Conservation (phyloP, 495 filamentous ascomycete species). For the Penicillium malachiteum region DNA sequence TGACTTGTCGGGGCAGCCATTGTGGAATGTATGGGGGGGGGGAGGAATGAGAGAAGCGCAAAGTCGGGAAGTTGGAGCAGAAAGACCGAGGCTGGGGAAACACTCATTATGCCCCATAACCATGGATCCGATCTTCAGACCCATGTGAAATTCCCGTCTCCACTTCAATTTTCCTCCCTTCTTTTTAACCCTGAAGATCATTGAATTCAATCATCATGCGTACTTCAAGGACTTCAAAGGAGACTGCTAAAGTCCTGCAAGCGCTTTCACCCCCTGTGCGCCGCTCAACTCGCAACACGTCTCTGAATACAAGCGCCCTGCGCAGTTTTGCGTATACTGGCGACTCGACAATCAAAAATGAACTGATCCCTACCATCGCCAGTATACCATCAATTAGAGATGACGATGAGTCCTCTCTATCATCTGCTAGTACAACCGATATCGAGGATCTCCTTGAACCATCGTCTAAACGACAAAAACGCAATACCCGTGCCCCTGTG, state of each 20-base stretch:
- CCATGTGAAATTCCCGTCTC: constrained; percentile 25
- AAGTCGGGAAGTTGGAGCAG: constrained; percentile 2
- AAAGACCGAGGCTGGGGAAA: constrained; percentile 23
- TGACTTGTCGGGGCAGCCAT: constrained; percentile 34
- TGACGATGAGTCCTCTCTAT: constrained; percentile 42
- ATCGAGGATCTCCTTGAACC: constrained; percentile 63
- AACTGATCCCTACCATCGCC: constrained; percentile 12
- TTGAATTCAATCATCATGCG: constrained; percentile 46
- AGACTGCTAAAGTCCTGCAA: constrained; percentile 54
- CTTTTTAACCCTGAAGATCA: neutral
- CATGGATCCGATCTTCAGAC: neutral
- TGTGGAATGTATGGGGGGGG: constrained; percentile 11
- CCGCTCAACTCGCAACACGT: constrained; percentile 36
- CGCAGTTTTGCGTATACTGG: constrained; percentile 31
- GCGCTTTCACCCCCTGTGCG: constrained; percentile 42
- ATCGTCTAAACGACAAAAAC: constrained; percentile 52
- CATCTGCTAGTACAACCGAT: constrained; percentile 48
- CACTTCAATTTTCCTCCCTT: neutral
- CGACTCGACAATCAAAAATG: constrained; percentile 12
- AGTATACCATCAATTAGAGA: constrained; percentile 7
- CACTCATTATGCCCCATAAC: neutral
- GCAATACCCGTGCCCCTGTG: constrained; percentile 19
- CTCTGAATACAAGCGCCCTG: constrained; percentile 28
- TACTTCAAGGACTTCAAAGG: constrained; percentile 57
- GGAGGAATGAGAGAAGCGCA: constrained; percentile 9